These are phyloP conservation scores for Aspergillus awamori DNA, from an alignment of 2,329 filamentous ascomycete genomes.

Conservation along the genomic window DNA sequence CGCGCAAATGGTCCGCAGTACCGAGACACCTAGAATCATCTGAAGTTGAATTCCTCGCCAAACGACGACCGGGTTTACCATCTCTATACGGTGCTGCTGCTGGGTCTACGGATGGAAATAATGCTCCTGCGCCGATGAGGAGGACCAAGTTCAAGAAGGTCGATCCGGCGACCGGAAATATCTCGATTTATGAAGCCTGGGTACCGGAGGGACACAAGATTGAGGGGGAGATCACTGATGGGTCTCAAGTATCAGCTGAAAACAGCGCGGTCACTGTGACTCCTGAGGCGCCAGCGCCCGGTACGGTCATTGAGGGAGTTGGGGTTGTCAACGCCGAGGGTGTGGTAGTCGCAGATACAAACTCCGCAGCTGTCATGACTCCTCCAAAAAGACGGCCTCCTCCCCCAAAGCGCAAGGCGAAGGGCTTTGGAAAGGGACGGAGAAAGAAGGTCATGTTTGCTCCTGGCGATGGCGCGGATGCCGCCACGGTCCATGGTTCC, in stretches of 20 bases:
- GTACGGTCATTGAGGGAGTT: slow-evolving; percentile 62
- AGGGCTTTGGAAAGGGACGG: slow-evolving; percentile 74
- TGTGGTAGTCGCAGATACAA: slow-evolving; percentile 56
- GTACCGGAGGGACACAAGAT: slow-evolving; percentile 77
- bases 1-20: slow-evolving; percentile 61
- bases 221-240: slow-evolving; percentile 76
- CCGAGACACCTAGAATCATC: slow-evolving; percentile 60
- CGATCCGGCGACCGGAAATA: slow-evolving; percentile 74
- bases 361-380: slow-evolving; percentile 48
- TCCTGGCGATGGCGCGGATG: slow-evolving; percentile 47
- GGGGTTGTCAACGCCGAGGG: slow-evolving; percentile 64
- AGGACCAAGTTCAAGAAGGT: slow-evolving; percentile 78
- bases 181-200: slow-evolving; percentile 81
- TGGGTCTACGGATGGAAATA: slow-evolving; percentile 30
- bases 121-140: slow-evolving; percentile 61
- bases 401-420: slow-evolving; percentile 78
- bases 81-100: slow-evolving; percentile 50
- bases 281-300: slow-evolving; percentile 53
- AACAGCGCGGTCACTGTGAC: slow-evolving; percentile 39
- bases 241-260: slow-evolving; percentile 52
- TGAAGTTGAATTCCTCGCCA: slow-evolving; percentile 65
- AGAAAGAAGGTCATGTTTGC: slow-evolving; percentile 71
- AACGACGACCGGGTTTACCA: slow-evolving; percentile 61
- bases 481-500: slow-evolving; percentile 39
- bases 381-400: slow-evolving; percentile 66